Conservation (phyloP, 164 flowering plant genomes). For the Chimonanthus praecox region DNA sequence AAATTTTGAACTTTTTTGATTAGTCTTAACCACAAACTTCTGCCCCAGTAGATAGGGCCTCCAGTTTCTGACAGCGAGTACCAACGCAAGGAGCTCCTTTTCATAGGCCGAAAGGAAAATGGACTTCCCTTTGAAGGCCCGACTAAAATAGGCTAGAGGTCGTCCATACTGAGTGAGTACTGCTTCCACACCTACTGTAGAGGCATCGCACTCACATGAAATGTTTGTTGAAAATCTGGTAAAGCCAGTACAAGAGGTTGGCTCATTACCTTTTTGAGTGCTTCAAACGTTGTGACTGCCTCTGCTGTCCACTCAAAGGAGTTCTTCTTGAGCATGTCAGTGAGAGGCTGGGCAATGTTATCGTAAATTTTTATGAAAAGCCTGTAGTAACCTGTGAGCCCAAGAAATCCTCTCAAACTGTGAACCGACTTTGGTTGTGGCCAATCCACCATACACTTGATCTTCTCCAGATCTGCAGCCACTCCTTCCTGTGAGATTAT, state of each 20-base stretch:
- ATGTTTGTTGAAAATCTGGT: neutral
- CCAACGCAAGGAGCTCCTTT: neutral
- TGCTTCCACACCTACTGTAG: neutral
- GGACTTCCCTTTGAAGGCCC: neutral
- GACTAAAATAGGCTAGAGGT: neutral
- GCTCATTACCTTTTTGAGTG: too few relatives aligned
- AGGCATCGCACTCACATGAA: constrained; percentile 1
- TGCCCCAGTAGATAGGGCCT: neutral
- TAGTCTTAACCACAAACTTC: neutral
- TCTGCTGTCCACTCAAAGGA: neutral
- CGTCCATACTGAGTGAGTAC: neutral
- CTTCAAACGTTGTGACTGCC: neutral
- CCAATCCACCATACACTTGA: neutral
- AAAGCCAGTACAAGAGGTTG: neutral
- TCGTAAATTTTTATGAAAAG: neutral
- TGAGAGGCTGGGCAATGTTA: neutral
- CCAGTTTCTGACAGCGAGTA: constrained; percentile 1
- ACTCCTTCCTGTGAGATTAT: neutral
- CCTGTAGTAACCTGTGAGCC: neutral
- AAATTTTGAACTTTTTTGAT: neutral
- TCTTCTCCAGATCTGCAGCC: neutral
- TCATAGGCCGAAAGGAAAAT: neutral
- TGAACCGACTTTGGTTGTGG: neutral
- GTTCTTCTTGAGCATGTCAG: neutral
- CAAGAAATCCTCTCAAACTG: neutral